Conservation (phyloP, 164 flowering plant species). For the Cinnamomum micranthum region DNA sequence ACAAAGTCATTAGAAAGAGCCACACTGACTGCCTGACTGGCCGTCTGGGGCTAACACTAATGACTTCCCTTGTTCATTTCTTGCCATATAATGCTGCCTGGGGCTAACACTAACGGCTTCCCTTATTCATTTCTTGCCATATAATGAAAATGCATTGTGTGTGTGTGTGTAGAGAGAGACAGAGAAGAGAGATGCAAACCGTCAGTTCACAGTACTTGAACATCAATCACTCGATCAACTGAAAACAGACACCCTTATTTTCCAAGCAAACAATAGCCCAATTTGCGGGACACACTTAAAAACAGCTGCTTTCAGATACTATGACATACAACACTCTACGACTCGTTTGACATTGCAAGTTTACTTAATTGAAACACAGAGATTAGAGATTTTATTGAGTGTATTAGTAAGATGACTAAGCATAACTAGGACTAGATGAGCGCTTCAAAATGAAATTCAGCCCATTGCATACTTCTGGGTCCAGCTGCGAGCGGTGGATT, state of each 20-base stretch:
- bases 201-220: neutral
- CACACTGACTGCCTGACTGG: too few relatives aligned
- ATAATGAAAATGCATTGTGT: neutral
- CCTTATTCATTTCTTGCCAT: neutral
- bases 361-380: too few relatives aligned
- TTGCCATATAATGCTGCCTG: neutral
- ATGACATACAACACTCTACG: neutral
- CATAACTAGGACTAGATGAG: neutral
- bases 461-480: slow-evolving; percentile 62
- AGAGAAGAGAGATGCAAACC: neutral
- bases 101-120: too few relatives aligned
- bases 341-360: neutral
- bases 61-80: neutral
- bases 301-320: neutral
- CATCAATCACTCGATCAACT: neutral
- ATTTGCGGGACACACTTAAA: neutral
- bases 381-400: too few relatives aligned
- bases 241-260: neutral
- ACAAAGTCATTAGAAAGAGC: too few relatives aligned
- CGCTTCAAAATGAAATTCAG: slow-evolving; percentile 9
- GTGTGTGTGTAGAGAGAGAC: neutral
- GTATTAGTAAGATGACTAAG: neutral
- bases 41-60: too few relatives aligned
- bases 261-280: neutral
- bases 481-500: slow-evolving; percentile 51